phyloP scores from a whole-genome alignment of 805 yeast genomes.

The Zygosaccharomyces bisporus region DNA sequence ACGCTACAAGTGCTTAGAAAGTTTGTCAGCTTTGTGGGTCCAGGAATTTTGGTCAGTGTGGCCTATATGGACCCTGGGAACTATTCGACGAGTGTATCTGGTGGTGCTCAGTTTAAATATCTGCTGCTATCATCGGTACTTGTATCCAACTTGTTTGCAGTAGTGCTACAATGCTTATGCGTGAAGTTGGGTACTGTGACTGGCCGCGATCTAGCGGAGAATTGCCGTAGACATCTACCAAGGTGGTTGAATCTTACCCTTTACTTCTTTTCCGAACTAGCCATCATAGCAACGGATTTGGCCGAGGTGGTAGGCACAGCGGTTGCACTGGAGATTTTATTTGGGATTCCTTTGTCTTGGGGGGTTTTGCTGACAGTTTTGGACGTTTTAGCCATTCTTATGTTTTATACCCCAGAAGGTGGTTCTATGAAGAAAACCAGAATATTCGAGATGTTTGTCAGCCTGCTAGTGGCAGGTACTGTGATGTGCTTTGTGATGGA shows the following conservation, averaged over 20 bases:
- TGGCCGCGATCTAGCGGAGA: constrained; percentile 85
- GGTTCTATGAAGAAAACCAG: constrained; percentile 74
- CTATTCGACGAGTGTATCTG: constrained; percentile 90
- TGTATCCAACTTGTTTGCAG: constrained; percentile 80
- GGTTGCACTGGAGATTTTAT: constrained; percentile 71
- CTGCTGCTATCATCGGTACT: constrained; percentile 75
- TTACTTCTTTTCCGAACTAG: constrained; percentile 74
- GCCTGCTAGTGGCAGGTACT: constrained; percentile 65
- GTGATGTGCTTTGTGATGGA: constrained; percentile 73
- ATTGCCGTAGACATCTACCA: constrained; percentile 75
- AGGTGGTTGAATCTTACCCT: constrained; percentile 52
- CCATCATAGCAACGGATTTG: constrained; percentile 87
- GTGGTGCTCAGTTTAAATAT: constrained; percentile 81
- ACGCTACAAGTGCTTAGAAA: constrained; percentile 34
- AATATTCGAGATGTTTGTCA: constrained; percentile 72
- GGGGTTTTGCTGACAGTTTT: constrained; percentile 79
- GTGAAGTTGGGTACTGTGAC: constrained; percentile 90
- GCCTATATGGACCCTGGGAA: constrained; percentile 99
- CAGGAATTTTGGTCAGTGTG: constrained; percentile 93
- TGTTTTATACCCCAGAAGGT: constrained; percentile 72
- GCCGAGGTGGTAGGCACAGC: constrained; percentile 96
- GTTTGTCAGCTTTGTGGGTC: constrained; percentile 72
- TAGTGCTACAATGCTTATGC: constrained; percentile 79
- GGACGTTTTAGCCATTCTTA: constrained; percentile 73
- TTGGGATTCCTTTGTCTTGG: constrained; percentile 63